Evolutionary conservation across 1,139 yeast genomes (phyloP), one percentile per base, ranked within the genome.

Genomic region (Sugiyamaella grinbergsii): DNA sequence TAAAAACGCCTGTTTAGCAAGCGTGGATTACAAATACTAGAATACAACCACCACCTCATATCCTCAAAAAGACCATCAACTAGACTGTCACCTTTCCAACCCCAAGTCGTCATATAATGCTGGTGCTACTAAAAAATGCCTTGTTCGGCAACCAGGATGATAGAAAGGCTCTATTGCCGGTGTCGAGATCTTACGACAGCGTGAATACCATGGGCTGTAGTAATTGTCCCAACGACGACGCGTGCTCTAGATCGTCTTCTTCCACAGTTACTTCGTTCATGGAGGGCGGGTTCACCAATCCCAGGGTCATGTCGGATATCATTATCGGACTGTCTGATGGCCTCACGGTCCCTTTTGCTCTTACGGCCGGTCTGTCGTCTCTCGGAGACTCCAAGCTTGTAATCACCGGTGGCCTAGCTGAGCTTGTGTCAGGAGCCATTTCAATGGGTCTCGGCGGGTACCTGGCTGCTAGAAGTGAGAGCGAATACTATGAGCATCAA

Each of bases 401-500:
- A 43, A 85, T 85, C 52, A 85, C 93, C 32, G 94, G 93, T 71
- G 94, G 94, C 42, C 76, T 85, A 78, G 94, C 94, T 8, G 94
- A 85, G 71, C 79, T 85, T 55, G 91, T 85, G 1, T 82, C 90
- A 2, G 94, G 94, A 15, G 90, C 94, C 42, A 85, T 85, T 49
- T 81, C 88, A 42, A 85, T 85, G 94, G 94, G 94, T 3, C 77
- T 85, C 53, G 94, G 94, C 28, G 94, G 94, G 23, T 85, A 76
- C 64, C 75, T 85, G 54, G 94, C 94, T n/a, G 93, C 93, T 47
- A 81, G 81, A 65, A 79, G 85, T 6, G 94, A 85, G 69, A 69
- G 71, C 49, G 93, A 85, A 63, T 68, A 66, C 56, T 70, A 65
- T 58, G 56, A 62, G 50, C 56, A 61, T 31, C 85, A 83, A 66